Base-by-base conservation (phyloP, 495 filamentous ascomycete species). In the Lichenothelia convexa region DNA sequence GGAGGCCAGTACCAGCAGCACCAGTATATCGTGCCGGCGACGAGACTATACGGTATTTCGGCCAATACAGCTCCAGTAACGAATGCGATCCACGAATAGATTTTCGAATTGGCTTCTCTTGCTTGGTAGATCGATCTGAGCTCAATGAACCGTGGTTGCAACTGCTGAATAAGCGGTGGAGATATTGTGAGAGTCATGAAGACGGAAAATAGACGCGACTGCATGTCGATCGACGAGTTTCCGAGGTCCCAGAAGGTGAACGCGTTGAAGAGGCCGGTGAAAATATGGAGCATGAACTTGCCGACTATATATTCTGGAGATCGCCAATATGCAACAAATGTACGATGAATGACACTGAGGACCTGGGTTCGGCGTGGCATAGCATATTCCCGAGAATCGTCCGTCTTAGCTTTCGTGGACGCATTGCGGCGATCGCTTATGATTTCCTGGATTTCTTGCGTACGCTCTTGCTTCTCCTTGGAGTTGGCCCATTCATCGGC, bases 51-150 rank as follows among this genome's bases (percentile, higher is more conserved):
- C 0, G 80, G 78, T 8, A 86, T 65, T 48, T 86, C 80, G 39
- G 75, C 70, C n/a, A 77, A 18, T 45, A 85, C 68, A 33, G 73
- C 70, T 41, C 68, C 64, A 16, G 75, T 64, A n/a, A 78, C 55
- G 54, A 84, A 84, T 0, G 68, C 70, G 8, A 61, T 55, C 80
- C 79, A 85, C 19, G 66, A 70, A 51, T 89, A 89, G 8, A 70
- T 68, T 40, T 76, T 80, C 20, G 65, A 70, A 6, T 68, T 70
- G 2, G 67, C 59, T 52, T 89, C 81, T 16, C 80, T 70, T 4
- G 72, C 69, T 48, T 75, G 63, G 50, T 77, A 87, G 0, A 84
- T 58, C 1, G 68, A 66, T 3, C 80, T 67, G 35, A 77, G 63
- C 12, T 61, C 51, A 30, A 83, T 57, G 45, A 78, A 86, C 16